phyloP scores from a whole-genome alignment of 768 basidiomycete species.

The Macrocybe gigantea region DNA sequence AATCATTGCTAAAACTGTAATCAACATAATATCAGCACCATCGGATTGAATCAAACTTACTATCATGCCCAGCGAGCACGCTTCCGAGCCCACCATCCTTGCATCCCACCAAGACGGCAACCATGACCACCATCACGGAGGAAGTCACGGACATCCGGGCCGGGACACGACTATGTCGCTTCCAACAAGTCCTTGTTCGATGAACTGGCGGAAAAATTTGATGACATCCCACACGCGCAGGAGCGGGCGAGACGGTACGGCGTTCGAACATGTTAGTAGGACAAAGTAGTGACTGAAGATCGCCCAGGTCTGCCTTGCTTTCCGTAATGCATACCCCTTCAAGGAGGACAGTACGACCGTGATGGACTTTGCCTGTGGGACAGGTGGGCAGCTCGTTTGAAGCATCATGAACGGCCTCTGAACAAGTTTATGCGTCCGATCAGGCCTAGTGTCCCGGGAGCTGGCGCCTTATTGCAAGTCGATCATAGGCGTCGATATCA shows the following conservation, averaged over 20 bases:
- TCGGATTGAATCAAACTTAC: too few species aligned
- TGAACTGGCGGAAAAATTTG: conserved; percentile 9
- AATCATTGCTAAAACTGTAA: too few species aligned
- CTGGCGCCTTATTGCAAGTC: conserved; percentile 55
- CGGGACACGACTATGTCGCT: conserved; percentile 16
- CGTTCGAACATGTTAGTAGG: neutral
- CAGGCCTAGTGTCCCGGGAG: conserved; percentile 60
- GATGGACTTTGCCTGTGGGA: conserved; percentile 75
- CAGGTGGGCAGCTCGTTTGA: conserved; percentile 33
- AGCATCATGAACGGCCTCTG: neutral
- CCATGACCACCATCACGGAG: too few species aligned
- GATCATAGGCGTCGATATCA: conserved; percentile 74
- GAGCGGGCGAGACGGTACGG: conserved; percentile 17
- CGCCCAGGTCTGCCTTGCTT: conserved; percentile 25
- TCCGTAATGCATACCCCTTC: conserved; percentile 39
- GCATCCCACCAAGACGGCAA: too few species aligned
- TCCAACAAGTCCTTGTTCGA: conserved; percentile 36
- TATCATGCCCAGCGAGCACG: too few species aligned
- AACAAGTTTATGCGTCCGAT: neutral
- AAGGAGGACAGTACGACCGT: conserved; percentile 49
- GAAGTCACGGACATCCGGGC: too few species aligned
- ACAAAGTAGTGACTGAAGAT: neutral
- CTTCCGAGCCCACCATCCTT: too few species aligned
- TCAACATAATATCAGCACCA: too few species aligned
- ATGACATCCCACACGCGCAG: conserved; percentile 13